A percentile compares a stretch with the other conserved stretches of the same genome.
Conservation (phyloP, 1,139 yeast species). For the Kodamaea derodonti region DNA sequence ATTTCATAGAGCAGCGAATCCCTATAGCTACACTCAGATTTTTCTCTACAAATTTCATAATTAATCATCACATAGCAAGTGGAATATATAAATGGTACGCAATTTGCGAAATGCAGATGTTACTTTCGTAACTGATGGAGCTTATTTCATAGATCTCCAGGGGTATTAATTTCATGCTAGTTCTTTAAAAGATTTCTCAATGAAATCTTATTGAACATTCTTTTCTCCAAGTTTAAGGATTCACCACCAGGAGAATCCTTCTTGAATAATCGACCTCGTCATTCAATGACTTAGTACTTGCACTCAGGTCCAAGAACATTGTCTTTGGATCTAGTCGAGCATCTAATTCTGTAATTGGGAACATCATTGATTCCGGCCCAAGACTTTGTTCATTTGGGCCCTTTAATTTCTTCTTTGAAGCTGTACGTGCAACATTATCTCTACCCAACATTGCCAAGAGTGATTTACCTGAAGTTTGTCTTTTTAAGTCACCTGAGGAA, state of each 20-base stretch:
- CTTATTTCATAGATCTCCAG: neutral
- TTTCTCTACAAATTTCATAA: no score
- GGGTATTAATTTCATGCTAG: neutral
- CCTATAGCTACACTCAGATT: no score
- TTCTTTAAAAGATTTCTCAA: no score
- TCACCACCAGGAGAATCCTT: slow-evolving; percentile 64
- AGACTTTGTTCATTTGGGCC: slow-evolving; percentile 10
- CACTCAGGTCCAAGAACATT: slow-evolving; percentile 55
- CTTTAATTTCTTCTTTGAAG: slow-evolving; percentile 30
- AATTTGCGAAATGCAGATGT: neutral
- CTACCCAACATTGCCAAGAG: slow-evolving; percentile 25
- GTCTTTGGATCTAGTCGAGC: slow-evolving; percentile 66
- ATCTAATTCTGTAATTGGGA: slow-evolving; percentile 57
- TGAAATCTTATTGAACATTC: no score
- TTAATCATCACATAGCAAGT: neutral
- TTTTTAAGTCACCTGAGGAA: slow-evolving; percentile 19
- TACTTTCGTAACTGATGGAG: neutral
- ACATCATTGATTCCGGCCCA: slow-evolving; percentile 15
- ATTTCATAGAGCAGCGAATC: no score
- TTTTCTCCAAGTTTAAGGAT: no score
- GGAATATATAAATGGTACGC: neutral
- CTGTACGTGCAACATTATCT: slow-evolving; percentile 24
- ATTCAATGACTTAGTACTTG: slow-evolving; percentile 59
- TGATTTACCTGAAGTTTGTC: slow-evolving; percentile 37
- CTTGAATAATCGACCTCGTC: slow-evolving; percentile 76